Conservation (phyloP, 805 yeast genomes). For the Ogataea wickerhamii region DNA sequence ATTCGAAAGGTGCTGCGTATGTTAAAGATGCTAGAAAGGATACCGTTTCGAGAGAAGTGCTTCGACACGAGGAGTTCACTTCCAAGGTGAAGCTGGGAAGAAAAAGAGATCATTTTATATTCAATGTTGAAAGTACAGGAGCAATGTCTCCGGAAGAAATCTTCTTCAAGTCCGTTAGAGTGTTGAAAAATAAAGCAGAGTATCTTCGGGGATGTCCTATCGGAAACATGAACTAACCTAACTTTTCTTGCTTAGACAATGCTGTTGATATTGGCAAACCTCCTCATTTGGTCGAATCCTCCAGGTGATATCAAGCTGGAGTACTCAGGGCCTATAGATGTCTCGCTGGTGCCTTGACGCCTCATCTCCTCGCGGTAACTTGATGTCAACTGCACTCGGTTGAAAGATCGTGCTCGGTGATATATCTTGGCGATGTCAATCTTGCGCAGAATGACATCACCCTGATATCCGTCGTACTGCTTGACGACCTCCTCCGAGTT, state of each 20-base stretch:
- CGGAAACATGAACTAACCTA: conserved; percentile 34
- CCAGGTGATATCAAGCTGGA: conserved; percentile 9
- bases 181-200: conserved; percentile 80
- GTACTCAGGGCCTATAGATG: background rate
- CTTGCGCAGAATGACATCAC: conserved; percentile 35
- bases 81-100: conserved; percentile 91
- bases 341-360: background rate
- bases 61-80: conserved; percentile 87
- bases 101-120: conserved; percentile 86
- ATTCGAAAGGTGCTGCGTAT: conserved; percentile 62
- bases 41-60: conserved; percentile 94
- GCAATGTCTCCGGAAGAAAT: conserved; percentile 97
- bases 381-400: conserved; percentile 9
- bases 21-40: conserved; percentile 91
- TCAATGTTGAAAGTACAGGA: conserved; percentile 92
- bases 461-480: conserved; percentile 44
- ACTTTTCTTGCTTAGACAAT: conserved; percentile 6
- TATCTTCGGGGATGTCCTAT: conserved; percentile 77
- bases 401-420: conserved; percentile 20
- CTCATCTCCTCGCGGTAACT: conserved; percentile 5
- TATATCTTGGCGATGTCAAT: conserved; percentile 33
- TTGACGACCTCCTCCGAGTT: conserved; percentile 11
- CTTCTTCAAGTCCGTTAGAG: conserved; percentile 83
- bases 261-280: conserved; percentile 10
- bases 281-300: conserved; percentile 12